Percentiles rank a stretch among this genome's conserved stretches.
Evolutionary conservation across 2,329 filamentous ascomycete species (phyloP).

Genomic region (Corynespora cassiicola): DNA sequence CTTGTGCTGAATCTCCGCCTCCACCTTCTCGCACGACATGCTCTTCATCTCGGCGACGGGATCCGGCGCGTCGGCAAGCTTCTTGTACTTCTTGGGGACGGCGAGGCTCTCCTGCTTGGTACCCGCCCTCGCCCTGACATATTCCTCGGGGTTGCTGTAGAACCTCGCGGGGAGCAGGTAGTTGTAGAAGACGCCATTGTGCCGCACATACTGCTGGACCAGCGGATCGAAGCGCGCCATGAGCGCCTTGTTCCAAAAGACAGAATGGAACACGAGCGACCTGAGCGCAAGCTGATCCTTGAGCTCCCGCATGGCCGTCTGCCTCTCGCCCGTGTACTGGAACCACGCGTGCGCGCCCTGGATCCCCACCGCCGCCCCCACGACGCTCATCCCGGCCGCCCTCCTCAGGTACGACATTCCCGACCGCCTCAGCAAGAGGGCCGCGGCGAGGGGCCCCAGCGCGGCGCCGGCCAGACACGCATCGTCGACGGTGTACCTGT

Average conservation of each 20-base stretch:
- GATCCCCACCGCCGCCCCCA: constrained; percentile 30
- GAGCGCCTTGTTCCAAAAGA: constrained; percentile 31
- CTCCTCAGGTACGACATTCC: constrained; percentile 29
- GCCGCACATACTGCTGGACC: constrained; percentile 33
- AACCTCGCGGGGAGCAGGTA: constrained; percentile 23
- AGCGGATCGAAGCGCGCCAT: constrained; percentile 30
- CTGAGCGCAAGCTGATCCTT: constrained; percentile 19
- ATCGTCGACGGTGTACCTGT: constrained; percentile 33
- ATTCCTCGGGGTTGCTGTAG: constrained; percentile 21
- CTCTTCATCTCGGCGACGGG: too few relatives aligned
- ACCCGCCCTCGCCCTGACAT: constrained; percentile 1
- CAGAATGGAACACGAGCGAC: constrained; percentile 29
- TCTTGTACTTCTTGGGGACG: neutral
- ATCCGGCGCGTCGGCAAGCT: neutral
- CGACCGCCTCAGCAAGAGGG: constrained; percentile 26
- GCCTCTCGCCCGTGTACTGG: constrained; percentile 34
- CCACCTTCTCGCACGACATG: constrained; percentile 17
- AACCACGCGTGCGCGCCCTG: constrained; percentile 30
- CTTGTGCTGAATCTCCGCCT: too few relatives aligned
- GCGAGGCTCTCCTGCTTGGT: too few relatives aligned
- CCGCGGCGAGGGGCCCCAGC: constrained; percentile 26
- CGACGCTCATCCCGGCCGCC: constrained; percentile 29
- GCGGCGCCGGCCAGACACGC: constrained; percentile 29
- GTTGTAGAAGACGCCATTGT: constrained; percentile 30
- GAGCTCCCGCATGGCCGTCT: constrained; percentile 26